Evolutionary conservation across 192 early-diverging fungal species (phyloP).

Genomic region (Rhizoclosmatium globosum): DNA sequence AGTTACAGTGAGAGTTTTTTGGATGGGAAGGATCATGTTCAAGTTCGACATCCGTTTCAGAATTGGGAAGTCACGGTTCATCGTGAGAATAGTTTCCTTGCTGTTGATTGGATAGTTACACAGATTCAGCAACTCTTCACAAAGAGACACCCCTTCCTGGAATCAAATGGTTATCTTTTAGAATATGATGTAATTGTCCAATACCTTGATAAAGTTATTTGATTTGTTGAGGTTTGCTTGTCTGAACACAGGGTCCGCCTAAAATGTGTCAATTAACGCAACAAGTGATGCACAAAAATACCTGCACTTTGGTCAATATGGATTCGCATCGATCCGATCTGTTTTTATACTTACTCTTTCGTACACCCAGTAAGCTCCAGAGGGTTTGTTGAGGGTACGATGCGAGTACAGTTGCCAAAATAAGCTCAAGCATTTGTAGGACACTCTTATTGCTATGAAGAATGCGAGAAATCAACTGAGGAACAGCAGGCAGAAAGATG

Average conservation of each 20-base stretch:
- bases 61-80: constrained; percentile 68
- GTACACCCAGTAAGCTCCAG: constrained; percentile 86
- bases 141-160: constrained; percentile 68
- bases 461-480: constrained; percentile 89
- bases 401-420: constrained; percentile 73
- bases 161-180: constrained; percentile 19
- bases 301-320: constrained; percentile 74
- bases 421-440: constrained; percentile 70
- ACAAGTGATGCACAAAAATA: not conserved
- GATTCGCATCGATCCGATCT: constrained; percentile 68
- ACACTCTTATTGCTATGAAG: constrained; percentile 76
- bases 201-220: constrained; percentile 20
- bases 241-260: constrained; percentile 23
- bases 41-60: constrained; percentile 62
- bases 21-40: constrained; percentile 79
- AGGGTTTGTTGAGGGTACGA: constrained; percentile 84
- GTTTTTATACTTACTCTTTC: constrained; percentile 67
- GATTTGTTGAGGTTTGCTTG: not conserved
- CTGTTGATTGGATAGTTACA: constrained; percentile 72
- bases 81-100: constrained; percentile 69
- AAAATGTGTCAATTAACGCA: not conserved
- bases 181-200: not conserved
- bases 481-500: constrained; percentile 80
- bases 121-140: constrained; percentile 79
- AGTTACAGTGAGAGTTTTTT: constrained; percentile 75